Evolutionary conservation across 2,329 filamentous ascomycete genomes (phyloP), one percentile per base, ranked within the genome.

Genomic region (Botrytis aclada): DNA sequence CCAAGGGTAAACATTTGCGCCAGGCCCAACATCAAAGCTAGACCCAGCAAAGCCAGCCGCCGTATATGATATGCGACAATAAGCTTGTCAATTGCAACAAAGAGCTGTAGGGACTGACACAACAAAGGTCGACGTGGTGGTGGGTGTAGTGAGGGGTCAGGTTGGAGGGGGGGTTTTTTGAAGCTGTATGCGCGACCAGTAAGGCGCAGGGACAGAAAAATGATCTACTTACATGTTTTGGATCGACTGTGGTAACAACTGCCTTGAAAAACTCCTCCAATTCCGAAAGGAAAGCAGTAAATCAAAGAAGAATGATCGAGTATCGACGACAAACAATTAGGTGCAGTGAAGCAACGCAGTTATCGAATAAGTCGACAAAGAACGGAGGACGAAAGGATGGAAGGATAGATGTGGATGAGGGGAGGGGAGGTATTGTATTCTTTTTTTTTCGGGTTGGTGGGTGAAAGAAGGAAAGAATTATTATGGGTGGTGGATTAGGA

Each of bases 251-350:
- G 75, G 79, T 77, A 77, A 77, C 70, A 75, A 73, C 66, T 78
- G 77, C 73, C 76, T 71, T 73, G 54, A 75, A 79, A 78, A 79
- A 54, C 47, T 75, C 32, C 34, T 75, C 74, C 74, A 71, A 77
- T 75, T 77, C 75, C 74, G 76, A 74, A 70, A 73, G 75, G 73
- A 77, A 80, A 78, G 76, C 77, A 78, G 78, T 66, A 77, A 82
- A 81, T 79, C 79, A 77, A 78, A 79, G 77, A 81, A 81, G 77
- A 79, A 78, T 77, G 76, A 77, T 75, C 77, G 74, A 79, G 78
- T 78, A 79, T 80, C 79, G 78, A 81, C 75, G 79, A 75, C 63
- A 74, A 81, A 81, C 76, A 80, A 80, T 78, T 77, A 56, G 79
- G 77, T 75, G 78, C 77, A 79, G 77, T 77, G 70, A 76, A 75